Evolutionary conservation across 768 basidiomycete species (phyloP), one percentile per base, ranked within the genome.

Genomic region (Dioszegia aurantiaca): DNA sequence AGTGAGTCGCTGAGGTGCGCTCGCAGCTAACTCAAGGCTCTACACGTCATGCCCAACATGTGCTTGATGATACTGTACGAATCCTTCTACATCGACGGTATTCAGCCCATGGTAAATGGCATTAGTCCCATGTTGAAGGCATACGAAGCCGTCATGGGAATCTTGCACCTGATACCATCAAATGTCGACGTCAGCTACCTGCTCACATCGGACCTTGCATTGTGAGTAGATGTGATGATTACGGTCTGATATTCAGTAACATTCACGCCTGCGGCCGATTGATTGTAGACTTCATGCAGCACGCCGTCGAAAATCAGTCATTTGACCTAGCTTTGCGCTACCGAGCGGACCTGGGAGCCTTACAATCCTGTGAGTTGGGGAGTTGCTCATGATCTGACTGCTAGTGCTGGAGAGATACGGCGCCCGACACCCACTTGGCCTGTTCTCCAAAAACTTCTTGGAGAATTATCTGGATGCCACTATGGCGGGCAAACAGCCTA

Each of bases 11-110:
- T 33, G 33, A 17, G 24, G 16, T 17, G 4, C 4, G 24, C 16
- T 11, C 16, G 9, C 8, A 10, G 52, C 36, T 55, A 21, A 42
- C 23, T 11, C 17, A 11, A 65, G 61, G 31, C 51, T 21, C 47
- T 69, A 16, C 70, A 72, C 41, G 56, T 69, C 39, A 51, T 72
- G 21, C 70, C 70, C 3, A 63, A 72, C 43, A 55, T 72, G 26
- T 55, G 61, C 1, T 28, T 64, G 8, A 40, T 52, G 24, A 39
- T 69, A 2, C 24, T 72, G 12, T 52, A 65, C 39, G 70, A 72
- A 53, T 63, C 67, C 4, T 69, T 72, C 55, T 23, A 65, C 24
- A 44, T 58, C 24, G 58, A 56, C 54, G 19, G 49, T 16, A 46
- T 49, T 17, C 27, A 43, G 1, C 37, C 21, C 2, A 53, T 27